Conservation (phyloP, 1,284 basidiomycete genomes). For the Porogramme epimiltina region DNA sequence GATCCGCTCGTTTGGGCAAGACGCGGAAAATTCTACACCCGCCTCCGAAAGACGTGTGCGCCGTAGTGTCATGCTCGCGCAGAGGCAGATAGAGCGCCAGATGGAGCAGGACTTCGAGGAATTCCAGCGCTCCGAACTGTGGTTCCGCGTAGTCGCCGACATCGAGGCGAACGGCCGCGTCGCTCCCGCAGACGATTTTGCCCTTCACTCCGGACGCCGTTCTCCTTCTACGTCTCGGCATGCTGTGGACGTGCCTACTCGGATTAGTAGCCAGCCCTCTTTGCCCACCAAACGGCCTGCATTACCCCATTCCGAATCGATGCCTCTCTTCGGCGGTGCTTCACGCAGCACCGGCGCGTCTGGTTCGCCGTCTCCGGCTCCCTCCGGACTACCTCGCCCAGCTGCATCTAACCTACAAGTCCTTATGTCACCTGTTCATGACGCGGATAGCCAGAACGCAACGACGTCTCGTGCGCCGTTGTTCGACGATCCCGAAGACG, state of each 20-base stretch:
- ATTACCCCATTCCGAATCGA: constrained; percentile 41
- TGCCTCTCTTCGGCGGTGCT: constrained; percentile 33
- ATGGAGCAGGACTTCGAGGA: constrained; percentile 93
- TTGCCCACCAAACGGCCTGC: constrained; percentile 10
- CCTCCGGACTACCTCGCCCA: constrained; percentile 29
- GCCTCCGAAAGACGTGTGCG: constrained; percentile 65
- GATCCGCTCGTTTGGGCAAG: constrained; percentile 69
- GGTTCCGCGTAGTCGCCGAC: constrained; percentile 86
- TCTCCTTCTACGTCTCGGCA: constrained; percentile 17
- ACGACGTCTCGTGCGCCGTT: constrained; percentile 68
- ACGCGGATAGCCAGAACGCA: constrained; percentile 42
- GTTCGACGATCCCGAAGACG: constrained; percentile 77
- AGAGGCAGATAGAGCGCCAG: constrained; percentile 81
- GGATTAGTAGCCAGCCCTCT: constrained; percentile 8
- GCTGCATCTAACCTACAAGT: constrained; percentile 68
- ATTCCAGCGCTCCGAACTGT: constrained; percentile 87
- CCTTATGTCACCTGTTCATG: constrained; percentile 66
- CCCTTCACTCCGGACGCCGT: constrained; percentile 3
- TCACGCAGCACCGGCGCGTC: constrained; percentile 38
- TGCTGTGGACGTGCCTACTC: constrained; percentile 9
- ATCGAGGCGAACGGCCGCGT: constrained; percentile 41
- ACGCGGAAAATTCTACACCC: constrained; percentile 45
- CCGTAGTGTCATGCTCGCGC: constrained; percentile 80
- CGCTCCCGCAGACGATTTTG: constrained; percentile 11
- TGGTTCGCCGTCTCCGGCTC: constrained; percentile 19